phyloP scores from a whole-genome alignment of 306 rosid genomes.

The barrel medic (Medicago truncatula) region MtrunA17r5.0-ANR NC_053043.1:30001001-30001500 shows the following conservation, averaged over 20 bases:
- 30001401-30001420: constrained; percentile 82
- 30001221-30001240: constrained; percentile 77
- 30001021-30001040: background rate
- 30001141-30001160: constrained; percentile 80
- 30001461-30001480: constrained; percentile 37
- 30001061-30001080: background rate
- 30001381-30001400: constrained; percentile 83
- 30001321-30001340: constrained; percentile 97
- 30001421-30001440: constrained; percentile 97
- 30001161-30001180: constrained; percentile 97
- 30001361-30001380: constrained; percentile 77
- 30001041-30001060: constrained; percentile 16
- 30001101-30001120: constrained; percentile 18
- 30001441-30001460: constrained; percentile 72
- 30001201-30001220: constrained; percentile 90
- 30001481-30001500: constrained; percentile 29
- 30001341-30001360: constrained; percentile 90
- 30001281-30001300: constrained; percentile 70
- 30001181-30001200: constrained; percentile 95
- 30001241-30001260: constrained; percentile 87
- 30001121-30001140: constrained; percentile 8
- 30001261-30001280: constrained; percentile 90
- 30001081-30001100: background rate
- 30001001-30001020: too few relatives aligned
- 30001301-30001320: constrained; percentile 87